phyloP scores from a whole-genome alignment of 1,284 basidiomycete species.

The Sphaerobolus stellatus region DNA sequence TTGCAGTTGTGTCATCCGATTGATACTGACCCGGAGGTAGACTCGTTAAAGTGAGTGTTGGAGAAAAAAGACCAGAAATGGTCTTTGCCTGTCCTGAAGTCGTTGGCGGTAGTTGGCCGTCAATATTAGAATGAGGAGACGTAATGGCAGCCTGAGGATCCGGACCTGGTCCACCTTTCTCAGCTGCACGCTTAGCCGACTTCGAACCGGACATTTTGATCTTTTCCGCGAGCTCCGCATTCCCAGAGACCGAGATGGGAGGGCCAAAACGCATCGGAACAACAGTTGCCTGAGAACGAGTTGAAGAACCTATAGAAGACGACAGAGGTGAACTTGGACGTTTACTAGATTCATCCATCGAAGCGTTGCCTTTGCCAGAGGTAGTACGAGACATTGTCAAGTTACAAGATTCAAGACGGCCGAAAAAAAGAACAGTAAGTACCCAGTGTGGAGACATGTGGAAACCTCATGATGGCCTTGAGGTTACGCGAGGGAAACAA shows the following conservation, averaged over 20 bases:
- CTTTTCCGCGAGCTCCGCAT: conserved; percentile 2
- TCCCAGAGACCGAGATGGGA: neutral
- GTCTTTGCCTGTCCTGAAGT: neutral
- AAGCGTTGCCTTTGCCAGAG: too few species aligned
- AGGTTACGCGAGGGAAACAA: too few species aligned
- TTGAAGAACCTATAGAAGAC: conserved; percentile 2
- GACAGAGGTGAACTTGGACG: neutral
- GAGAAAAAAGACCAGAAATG: neutral
- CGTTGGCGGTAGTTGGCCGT: neutral
- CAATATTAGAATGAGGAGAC: neutral
- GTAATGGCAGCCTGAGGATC: neutral
- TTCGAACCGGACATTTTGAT: neutral
- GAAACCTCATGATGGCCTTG: too few species aligned
- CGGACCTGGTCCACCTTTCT: neutral
- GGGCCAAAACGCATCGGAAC: conserved; percentile 11
- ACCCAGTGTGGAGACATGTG: too few species aligned
- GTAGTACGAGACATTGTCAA: too few species aligned
- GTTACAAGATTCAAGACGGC: too few species aligned
- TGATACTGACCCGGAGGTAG: conserved; percentile 8
- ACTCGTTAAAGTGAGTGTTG: neutral
- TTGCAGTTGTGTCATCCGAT: neutral
- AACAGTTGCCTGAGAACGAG: conserved; percentile 8
- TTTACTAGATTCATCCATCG: neutral
- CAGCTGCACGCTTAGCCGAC: neutral
- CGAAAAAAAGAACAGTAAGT: too few species aligned